phyloP scores from a whole-genome alignment of 208 protist genomes.

The Leptomonas seymouri region DNA sequence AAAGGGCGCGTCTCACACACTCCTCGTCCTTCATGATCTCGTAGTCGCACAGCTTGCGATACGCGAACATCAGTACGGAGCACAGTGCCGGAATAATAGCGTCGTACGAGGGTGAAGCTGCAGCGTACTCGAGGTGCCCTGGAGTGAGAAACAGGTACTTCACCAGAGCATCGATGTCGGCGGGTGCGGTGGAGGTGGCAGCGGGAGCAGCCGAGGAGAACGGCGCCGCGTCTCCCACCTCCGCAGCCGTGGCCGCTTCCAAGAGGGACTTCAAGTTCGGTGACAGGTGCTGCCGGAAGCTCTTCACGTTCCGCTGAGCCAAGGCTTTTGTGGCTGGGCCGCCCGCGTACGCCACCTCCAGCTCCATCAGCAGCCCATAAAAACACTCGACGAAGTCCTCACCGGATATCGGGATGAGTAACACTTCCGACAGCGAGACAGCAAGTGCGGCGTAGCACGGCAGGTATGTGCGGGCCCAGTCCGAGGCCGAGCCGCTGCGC shows the following conservation, averaged over 20 bases:
- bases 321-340: constrained; percentile 50
- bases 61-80: constrained; percentile 57
- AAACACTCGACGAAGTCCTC: constrained; percentile 68
- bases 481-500: constrained; percentile 27
- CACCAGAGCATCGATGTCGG: constrained; percentile 32
- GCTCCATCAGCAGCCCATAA: constrained; percentile 69
- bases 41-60: constrained; percentile 72
- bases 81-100: constrained; percentile 59
- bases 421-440: constrained; percentile 66
- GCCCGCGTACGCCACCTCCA: constrained; percentile 55
- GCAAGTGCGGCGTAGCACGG: constrained; percentile 57
- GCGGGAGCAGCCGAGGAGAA: constrained; percentile 6
- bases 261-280: constrained; percentile 15
- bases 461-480: constrained; percentile 42
- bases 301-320: constrained; percentile 53
- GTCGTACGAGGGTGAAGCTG: constrained; percentile 53
- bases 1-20: constrained; percentile 51
- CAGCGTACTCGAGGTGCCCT: constrained; percentile 40
- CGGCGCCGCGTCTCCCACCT: not conserved
- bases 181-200: not conserved
- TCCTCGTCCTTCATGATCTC: constrained; percentile 46
- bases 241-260: constrained; percentile 8
- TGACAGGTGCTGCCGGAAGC: constrained; percentile 58
- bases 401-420: constrained; percentile 48
- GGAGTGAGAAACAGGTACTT: constrained; percentile 67